phyloP scores from a whole-genome alignment of 305 asterid species.

The Andrographis paniculata region DNA sequence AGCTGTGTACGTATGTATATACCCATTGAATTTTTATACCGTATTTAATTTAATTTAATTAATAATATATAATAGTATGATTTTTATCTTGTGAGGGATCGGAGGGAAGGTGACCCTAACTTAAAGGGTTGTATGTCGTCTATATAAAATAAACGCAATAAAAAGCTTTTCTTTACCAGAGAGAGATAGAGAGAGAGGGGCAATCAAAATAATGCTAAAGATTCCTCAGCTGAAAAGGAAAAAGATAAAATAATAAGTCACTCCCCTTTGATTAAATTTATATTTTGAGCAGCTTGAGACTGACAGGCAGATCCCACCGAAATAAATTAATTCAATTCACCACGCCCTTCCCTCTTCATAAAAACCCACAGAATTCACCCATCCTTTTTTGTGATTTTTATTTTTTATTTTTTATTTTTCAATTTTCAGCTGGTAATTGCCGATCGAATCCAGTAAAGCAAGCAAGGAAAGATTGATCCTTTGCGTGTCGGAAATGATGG shows the following conservation, averaged over 20 bases:
- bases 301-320: conserved; percentile 95
- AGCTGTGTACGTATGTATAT: too few relatives aligned
- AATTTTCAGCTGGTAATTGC: too few relatives aligned
- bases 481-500: conserved; percentile 41
- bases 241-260: conserved; percentile 12
- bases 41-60: too few relatives aligned
- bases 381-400: conserved; percentile 25
- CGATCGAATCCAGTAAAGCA: too few relatives aligned
- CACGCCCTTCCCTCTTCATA: conserved; percentile 55
- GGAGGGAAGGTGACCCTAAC: too few relatives aligned
- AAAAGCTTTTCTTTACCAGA: conserved; percentile 9
- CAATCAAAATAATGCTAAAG: conserved; percentile 31
- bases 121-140: too few relatives aligned
- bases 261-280: conserved; percentile 11
- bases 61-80: too few relatives aligned
- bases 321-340: conserved; percentile 80
- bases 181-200: conserved; percentile 19
- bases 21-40: background rate
- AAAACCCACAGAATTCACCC: conserved; percentile 82
- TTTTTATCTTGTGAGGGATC: too few relatives aligned
- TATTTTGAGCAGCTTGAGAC: conserved; percentile 42
- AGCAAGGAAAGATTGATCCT: conserved; percentile 37
- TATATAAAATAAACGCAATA: conserved; percentile 2
- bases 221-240: conserved; percentile 43
- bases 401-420: background rate